Conservation (phyloP, 495 filamentous ascomycete genomes). For the Lophiostoma macrostomum region DNA sequence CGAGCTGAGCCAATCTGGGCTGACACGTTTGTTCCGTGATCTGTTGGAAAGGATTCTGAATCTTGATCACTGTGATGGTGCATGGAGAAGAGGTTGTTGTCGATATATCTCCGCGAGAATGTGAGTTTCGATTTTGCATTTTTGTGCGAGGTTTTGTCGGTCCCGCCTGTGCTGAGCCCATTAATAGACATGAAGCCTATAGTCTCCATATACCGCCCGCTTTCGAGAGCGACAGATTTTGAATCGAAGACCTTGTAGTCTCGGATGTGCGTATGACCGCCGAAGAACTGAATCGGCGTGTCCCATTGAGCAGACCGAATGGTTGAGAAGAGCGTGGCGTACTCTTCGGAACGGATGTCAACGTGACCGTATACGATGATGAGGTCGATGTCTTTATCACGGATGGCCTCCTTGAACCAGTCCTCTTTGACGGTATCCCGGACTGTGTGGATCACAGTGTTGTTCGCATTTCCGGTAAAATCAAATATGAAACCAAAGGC, state of each 20-base stretch:
- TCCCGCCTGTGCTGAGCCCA: constrained; percentile 54
- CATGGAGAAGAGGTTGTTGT: constrained; percentile 87
- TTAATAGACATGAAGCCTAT: constrained; percentile 89
- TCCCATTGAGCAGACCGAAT: constrained; percentile 76
- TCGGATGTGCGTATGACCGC: constrained; percentile 86
- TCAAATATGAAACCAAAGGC: constrained; percentile 94
- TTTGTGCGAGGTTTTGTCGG: constrained; percentile 37
- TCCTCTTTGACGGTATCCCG: constrained; percentile 72
- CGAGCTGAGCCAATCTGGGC: constrained; percentile 67
- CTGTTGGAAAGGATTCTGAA: constrained; percentile 69
- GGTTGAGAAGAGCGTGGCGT: constrained; percentile 67
- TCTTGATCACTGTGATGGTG: constrained; percentile 76
- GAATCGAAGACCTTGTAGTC: constrained; percentile 80
- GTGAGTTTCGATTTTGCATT: constrained; percentile 42
- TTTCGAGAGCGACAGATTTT: constrained; percentile 77
- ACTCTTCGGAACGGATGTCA: constrained; percentile 74
- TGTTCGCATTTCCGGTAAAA: constrained; percentile 84
- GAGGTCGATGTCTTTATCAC: constrained; percentile 74
- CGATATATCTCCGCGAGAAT: constrained; percentile 83
- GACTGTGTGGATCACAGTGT: constrained; percentile 78
- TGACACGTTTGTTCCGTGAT: constrained; percentile 71
- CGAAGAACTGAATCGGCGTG: constrained; percentile 89
- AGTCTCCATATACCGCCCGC: constrained; percentile 97
- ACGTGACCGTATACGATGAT: constrained; percentile 89
- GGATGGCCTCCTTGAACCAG: constrained; percentile 88